Evolutionary conservation across 2,329 filamentous ascomycete genomes (phyloP).

Genomic region (Microsporum canis): DNA sequence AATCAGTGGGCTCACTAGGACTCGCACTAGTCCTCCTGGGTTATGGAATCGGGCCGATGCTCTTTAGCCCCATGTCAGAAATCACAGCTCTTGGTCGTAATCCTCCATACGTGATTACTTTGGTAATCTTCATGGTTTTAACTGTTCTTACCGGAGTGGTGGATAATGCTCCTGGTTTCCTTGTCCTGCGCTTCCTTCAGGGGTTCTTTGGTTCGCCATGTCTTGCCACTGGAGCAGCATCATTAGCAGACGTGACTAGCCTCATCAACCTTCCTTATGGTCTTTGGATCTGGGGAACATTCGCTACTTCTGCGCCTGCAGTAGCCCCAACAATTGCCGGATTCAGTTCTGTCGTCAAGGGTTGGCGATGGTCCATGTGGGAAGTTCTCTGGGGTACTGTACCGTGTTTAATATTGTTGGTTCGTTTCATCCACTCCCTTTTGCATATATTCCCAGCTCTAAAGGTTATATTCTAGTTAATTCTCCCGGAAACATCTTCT

Average conservation of each 20-base stretch:
- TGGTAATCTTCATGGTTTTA: constrained; percentile 11
- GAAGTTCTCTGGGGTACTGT: constrained; percentile 1
- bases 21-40: constrained; percentile 54
- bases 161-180: constrained; percentile 10
- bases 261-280: constrained; percentile 16
- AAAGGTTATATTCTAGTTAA: background rate
- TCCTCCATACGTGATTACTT: constrained; percentile 11
- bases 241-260: background rate
- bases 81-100: constrained; percentile 11
- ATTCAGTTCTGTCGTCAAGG: background rate
- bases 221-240: constrained; percentile 6
- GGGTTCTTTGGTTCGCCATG: constrained; percentile 6
- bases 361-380: constrained; percentile 2
- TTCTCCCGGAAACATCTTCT: constrained; percentile 9
- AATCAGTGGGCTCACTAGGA: constrained; percentile 40
- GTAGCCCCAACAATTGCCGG: background rate
- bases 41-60: constrained; percentile 22
- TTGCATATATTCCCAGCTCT: background rate
- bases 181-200: constrained; percentile 12
- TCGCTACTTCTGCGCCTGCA: background rate
- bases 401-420: background rate
- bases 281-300: constrained; percentile 12
- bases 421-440: background rate
- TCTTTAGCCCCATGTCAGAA: constrained; percentile 11
- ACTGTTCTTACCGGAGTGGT: constrained; percentile 12